A percentile compares a stretch with the other conserved stretches of the same genome.
Evolutionary conservation across 2,329 filamentous ascomycete genomes (phyloP).

Genomic region (Rutstroemia sp.): DNA sequence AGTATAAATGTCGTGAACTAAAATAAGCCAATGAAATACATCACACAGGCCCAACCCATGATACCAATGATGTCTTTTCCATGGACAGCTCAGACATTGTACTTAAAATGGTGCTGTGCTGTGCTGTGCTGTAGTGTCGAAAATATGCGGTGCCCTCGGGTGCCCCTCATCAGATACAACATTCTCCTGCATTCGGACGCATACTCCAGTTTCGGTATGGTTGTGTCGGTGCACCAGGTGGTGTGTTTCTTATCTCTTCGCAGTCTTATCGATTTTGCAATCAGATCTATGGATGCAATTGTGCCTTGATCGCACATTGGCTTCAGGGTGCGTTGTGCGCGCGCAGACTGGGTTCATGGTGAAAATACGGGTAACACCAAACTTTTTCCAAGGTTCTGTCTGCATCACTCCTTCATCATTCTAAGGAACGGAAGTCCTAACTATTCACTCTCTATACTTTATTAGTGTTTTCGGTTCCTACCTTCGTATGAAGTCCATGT

Average conservation of each 20-base stretch:
- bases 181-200: constrained; percentile 7
- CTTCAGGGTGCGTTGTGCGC: not conserved
- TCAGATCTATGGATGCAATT: constrained; percentile 2
- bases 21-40: not conserved
- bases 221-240: not conserved
- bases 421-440: not conserved
- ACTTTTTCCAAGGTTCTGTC: not conserved
- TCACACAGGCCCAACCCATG: not conserved
- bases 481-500: not conserved
- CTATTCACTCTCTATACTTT: not conserved
- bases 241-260: constrained; percentile 3
- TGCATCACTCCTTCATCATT: not conserved
- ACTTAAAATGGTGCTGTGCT: too few species aligned
- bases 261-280: constrained; percentile 2
- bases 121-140: not conserved
- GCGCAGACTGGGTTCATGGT: not conserved
- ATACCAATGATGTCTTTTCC: not conserved
- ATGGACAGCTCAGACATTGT: constrained; percentile 6
- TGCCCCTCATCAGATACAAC: constrained; percentile 7
- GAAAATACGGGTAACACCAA: not conserved
- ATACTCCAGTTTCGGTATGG: not conserved
- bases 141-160: not conserved
- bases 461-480: not conserved
- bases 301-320: constrained; percentile 10
- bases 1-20: not conserved